phyloP scores from a whole-genome alignment of 1,284 basidiomycete genomes.

The Puccinia sorghi region DNA sequence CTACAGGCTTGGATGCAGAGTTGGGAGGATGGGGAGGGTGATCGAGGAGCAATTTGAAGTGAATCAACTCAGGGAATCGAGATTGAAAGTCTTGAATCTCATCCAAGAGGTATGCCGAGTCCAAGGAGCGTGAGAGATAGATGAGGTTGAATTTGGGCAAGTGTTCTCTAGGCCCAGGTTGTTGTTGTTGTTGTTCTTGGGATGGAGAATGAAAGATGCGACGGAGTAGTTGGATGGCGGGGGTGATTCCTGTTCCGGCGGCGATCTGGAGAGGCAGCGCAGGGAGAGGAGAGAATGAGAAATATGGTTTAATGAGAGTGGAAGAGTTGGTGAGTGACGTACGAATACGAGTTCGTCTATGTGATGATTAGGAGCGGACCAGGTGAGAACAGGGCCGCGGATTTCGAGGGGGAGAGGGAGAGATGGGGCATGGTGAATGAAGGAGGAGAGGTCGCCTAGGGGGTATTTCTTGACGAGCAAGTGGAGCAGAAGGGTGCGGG shows the following conservation, averaged over 20 bases:
- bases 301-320: neutral
- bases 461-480: conserved; percentile 41
- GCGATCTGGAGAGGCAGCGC: conserved; percentile 23
- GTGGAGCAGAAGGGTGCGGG: neutral
- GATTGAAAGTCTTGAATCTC: neutral
- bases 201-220: neutral
- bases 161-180: neutral
- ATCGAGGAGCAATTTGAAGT: conserved; percentile 2
- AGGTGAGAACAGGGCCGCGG: conserved; percentile 38
- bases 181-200: conserved; percentile 2
- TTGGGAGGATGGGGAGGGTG: neutral
- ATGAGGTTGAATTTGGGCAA: conserved; percentile 40
- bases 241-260: conserved; percentile 46
- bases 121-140: conserved; percentile 20
- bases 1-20: neutral
- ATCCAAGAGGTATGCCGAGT: conserved; percentile 22
- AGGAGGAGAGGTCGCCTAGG: conserved; percentile 31
- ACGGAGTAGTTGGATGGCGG: conserved; percentile 34
- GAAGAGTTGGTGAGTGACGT: neutral
- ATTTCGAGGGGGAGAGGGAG: conserved; percentile 16
- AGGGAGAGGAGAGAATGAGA: neutral
- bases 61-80: neutral
- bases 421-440: neutral
- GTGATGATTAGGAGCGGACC: conserved; percentile 11
- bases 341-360: conserved; percentile 47